Base-by-base conservation (phyloP, 768 basidiomycete species). In the Galerina marginata region DNA sequence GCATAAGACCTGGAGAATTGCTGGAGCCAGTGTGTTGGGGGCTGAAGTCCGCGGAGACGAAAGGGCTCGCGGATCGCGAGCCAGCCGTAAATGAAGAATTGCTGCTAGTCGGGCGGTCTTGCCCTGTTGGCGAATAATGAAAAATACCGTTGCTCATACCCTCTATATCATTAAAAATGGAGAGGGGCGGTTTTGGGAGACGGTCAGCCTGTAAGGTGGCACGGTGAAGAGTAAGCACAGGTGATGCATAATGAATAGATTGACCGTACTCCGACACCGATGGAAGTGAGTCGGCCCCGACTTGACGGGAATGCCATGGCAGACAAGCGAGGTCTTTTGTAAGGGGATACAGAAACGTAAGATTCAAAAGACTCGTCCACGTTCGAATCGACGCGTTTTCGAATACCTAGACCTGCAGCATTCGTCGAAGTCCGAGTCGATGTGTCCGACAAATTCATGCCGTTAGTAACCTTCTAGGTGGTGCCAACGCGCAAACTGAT, bases 321-420 rank as follows among this genome's bases (percentile, higher is more conserved):
- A 44, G 76, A 75, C 37, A 75, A 15, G 14, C 74, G 72, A 56
- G 74, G 74, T 33, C 75, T 69, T 51, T 77, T 74, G 47, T 33
- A 56, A 57, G 14, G 68, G 63, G n/a, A 58, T 58, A 38, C 2
- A 15, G 57, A 51, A 9, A 45, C 6, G 11, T 11, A 33, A 6
- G 38, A 42, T 1, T 33, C 59, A 36, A 68, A 54, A 25, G 69
- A 64, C 20, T 68, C 70, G 37, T 75, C 74, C 5, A 64, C 66
- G 43, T 64, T 73, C 15, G 75, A 78, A 39, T 73, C 60, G 47
- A 74, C 71, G 56, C 76, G 75, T 56, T 77, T 76, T 55, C 76
- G 71, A 55, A 65, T 61, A 12, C 69, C 65, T 56, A 65, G 42
- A 12, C 29, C 12, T 39, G 52, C 16, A 45, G 44, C 15, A n/a